phyloP scores from a whole-genome alignment of 179 eudicot genomes.

The Corrigiola litoralis region DNA sequence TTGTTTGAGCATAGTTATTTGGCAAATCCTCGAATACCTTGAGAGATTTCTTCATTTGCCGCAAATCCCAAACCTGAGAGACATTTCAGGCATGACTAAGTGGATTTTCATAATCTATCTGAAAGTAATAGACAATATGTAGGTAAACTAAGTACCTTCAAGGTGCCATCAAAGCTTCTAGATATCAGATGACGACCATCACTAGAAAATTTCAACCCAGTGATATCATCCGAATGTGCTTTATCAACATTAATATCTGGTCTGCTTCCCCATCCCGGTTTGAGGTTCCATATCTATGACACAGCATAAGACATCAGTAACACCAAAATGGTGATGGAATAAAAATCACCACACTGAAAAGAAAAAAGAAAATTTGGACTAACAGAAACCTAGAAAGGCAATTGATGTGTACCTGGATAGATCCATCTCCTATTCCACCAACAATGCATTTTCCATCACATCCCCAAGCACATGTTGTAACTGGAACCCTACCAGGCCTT shows the following conservation, averaged over 20 bases:
- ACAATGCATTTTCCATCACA: conserved; percentile 83
- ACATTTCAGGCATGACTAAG: conserved; percentile 8
- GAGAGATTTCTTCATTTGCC: conserved; percentile 73
- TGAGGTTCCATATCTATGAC: conserved; percentile 80
- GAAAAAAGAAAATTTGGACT: background rate
- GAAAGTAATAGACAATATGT: background rate
- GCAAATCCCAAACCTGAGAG: conserved; percentile 90
- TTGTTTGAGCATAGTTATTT: conserved; percentile 90
- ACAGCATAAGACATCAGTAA: conserved; percentile 6
- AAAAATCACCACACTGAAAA: background rate
- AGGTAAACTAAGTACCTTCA: conserved; percentile 51
- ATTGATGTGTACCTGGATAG: conserved; percentile 69
- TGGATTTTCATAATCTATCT: background rate
- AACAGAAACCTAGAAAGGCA: background rate
- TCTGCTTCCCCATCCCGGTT: conserved; percentile 98
- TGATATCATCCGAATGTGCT: conserved; percentile 89
- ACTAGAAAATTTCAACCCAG: conserved; percentile 78
- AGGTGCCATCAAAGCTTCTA: conserved; percentile 80
- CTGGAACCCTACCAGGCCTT: conserved; percentile 85
- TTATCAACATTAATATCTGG: conserved; percentile 67
- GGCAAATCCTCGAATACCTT: conserved; percentile 82
- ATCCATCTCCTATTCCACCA: conserved; percentile 95
- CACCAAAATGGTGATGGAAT: background rate
- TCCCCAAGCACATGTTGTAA: conserved; percentile 92
- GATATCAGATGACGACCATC: conserved; percentile 78